Percentiles rank a stretch among this genome's conserved stretches.
These are phyloP conservation scores for Hypocrella siamensis DNA, from an alignment of 2,329 filamentous ascomycete genomes.

Conservation along the genomic window DNA sequence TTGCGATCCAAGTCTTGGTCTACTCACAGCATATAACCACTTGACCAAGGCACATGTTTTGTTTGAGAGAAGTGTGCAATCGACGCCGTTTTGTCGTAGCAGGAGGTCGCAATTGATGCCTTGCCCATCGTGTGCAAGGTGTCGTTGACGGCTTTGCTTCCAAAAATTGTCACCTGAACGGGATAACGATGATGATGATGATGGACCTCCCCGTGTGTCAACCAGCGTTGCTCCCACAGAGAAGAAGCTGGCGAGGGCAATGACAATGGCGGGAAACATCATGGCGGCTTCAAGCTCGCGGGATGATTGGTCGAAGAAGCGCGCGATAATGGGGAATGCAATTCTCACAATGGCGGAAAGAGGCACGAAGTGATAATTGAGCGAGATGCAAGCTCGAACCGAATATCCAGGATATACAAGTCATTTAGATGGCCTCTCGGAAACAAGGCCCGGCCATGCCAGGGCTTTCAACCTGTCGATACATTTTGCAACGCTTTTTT, in stretches of 20 bases:
- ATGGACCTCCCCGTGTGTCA: background rate
- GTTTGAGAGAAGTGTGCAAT: background rate
- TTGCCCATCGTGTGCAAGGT: background rate
- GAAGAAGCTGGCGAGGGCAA: background rate
- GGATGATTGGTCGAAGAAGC: background rate
- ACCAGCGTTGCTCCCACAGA: background rate
- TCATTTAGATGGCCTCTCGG: no score
- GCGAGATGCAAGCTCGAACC: no score
- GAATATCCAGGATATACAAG: no score
- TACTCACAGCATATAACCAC: conserved; percentile 1
- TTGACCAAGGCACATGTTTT: background rate
- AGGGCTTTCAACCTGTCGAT: no score
- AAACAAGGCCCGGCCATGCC: no score
- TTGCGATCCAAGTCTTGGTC: background rate
- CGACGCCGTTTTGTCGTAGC: background rate
- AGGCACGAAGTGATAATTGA: no score
- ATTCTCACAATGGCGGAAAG: no score
- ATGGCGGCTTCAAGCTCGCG: background rate
- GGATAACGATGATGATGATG: background rate
- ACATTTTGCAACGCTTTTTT: no score
- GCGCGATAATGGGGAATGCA: background rate
- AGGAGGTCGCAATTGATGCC: conserved; percentile 1
- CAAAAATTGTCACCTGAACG: background rate
- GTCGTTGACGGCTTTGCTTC: background rate
- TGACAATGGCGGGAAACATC: background rate